phyloP scores from a whole-genome alignment of 2,329 filamentous ascomycete genomes.

The Hypoxylon sp. region DNA sequence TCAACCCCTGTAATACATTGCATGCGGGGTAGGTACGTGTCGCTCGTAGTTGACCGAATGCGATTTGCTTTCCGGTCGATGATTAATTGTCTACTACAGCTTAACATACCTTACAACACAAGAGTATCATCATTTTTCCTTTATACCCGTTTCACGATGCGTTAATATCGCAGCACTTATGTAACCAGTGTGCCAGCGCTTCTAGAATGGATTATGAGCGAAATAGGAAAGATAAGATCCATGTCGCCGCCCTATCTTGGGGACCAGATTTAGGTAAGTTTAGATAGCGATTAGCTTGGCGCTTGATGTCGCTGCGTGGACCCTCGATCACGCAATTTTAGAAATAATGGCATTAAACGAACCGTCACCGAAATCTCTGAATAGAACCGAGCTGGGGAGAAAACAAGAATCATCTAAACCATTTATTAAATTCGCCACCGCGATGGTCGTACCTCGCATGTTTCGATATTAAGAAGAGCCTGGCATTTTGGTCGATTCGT shows the following conservation, averaged over 20 bases:
- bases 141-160: not conserved
- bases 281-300: conserved; percentile 27
- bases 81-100: too few relatives aligned
- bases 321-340: conserved; percentile 43
- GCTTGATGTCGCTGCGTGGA: conserved; percentile 14
- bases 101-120: too few relatives aligned
- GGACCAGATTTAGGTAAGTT: conserved; percentile 24
- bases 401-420: not conserved
- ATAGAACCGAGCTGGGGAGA: conserved; percentile 3
- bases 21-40: too few relatives aligned
- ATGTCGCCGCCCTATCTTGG: conserved; percentile 16
- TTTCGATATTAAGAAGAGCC: not conserved
- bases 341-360: conserved; percentile 18
- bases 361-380: conserved; percentile 21
- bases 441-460: not conserved
- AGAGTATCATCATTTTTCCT: not conserved
- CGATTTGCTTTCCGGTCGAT: too few relatives aligned
- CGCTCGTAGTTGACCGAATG: too few relatives aligned
- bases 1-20: too few relatives aligned
- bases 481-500: not conserved
- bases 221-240: not conserved
- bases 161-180: not conserved
- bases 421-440: conserved; percentile 9
- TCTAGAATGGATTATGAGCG: not conserved
- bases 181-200: not conserved